Conservation (phyloP, 73 alveolate genomes). For the Urostyla sp. region DNA sequence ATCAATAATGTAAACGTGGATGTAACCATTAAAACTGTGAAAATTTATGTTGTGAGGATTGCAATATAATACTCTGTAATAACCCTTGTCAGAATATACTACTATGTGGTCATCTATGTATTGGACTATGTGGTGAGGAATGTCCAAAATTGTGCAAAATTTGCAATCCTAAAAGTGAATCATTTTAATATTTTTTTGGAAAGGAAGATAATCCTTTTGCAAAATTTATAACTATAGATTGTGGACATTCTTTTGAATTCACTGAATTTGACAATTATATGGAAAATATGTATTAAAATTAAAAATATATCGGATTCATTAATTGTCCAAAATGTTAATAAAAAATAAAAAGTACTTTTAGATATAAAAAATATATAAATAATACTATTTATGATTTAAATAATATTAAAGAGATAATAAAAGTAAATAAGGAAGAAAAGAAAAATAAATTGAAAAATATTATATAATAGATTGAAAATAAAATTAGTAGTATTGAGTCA, state of each 20-base stretch:
- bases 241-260: constrained; percentile 72
- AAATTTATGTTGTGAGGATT: constrained; percentile 65
- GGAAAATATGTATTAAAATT: constrained; percentile 4
- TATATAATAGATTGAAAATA: no score
- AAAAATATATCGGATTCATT: constrained; percentile 31
- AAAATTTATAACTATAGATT: constrained; percentile 65
- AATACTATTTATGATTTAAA: background rate
- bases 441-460: no score
- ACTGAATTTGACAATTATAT: constrained; percentile 69
- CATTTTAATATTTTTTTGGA: constrained; percentile 73
- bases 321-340: constrained; percentile 78
- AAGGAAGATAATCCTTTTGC: constrained; percentile 77
- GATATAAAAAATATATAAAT: constrained; percentile 1
- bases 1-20: constrained; percentile 59
- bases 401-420: background rate
- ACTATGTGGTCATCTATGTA: constrained; percentile 76
- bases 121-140: constrained; percentile 83
- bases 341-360: background rate
- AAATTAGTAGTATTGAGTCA: no score
- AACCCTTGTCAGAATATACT: constrained; percentile 60
- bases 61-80: constrained; percentile 71
- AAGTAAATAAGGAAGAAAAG: no score
- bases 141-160: constrained; percentile 79
- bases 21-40: constrained; percentile 72
- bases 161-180: constrained; percentile 65